Evolutionary conservation across 2,329 filamentous ascomycete species (phyloP), one percentile per base, ranked within the genome.

Genomic region (Fusarium staphyleae): DNA sequence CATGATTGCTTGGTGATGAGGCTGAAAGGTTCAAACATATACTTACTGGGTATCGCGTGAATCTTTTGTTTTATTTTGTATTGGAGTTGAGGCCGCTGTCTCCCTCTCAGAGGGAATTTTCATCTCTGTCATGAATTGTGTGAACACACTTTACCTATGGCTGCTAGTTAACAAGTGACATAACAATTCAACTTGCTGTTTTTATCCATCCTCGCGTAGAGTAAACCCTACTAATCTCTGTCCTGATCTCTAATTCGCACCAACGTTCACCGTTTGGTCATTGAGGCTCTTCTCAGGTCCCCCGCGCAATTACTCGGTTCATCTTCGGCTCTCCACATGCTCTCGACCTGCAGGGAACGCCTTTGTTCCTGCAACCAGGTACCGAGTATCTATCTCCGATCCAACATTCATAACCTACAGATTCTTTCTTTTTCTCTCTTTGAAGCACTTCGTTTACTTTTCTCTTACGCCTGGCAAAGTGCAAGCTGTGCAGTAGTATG

Each of bases 271-370:
- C 9, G 8, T 15, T 10, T 15, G 30, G 24, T 29, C n/a, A 29
- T n/a, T 49, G 32, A 18, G 16, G 29, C 40, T 39, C 36, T 48
- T n/a, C n/a, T 16, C 14, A 10, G 33, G 32, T 15, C 36, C 41
- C 16, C 22, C 33, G 26, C 24, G 13, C 22, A 34, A 40, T 35
- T 34, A n/a, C 18, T 55, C 64, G 64, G 63, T 19, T 57, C 34
- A 65, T 63, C 64, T 48, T 57, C 63, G 64, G 63, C 48, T 55
- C 60, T 33, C 50, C 52, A 55, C 42, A 59, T 48, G 24, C 41
- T 43, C 26, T 15, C 19, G 35, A 28, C 44, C 32, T 57, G 33
- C 53, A 59, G 45, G 57, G 56, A 47, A 52, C 45, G 14, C 37
- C 16, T 30, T 35, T 42, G 34, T 44, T 48, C 33, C 49, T 60